Evolutionary conservation across 768 basidiomycete species (phyloP), one percentile per base, ranked within the genome.

Genomic region (Rhizopogon roseolus): DNA sequence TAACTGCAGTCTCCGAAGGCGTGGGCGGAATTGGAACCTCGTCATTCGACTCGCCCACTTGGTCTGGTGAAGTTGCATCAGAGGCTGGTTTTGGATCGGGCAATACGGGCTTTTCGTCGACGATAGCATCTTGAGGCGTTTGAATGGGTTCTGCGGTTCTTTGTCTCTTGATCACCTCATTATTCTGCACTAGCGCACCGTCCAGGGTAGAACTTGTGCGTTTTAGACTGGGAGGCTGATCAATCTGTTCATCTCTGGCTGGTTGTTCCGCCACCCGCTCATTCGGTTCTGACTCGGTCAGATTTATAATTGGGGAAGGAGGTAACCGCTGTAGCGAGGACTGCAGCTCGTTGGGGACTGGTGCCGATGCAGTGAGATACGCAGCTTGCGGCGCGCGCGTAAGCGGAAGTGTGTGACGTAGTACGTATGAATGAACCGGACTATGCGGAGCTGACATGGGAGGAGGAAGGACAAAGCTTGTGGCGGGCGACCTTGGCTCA

Each of bases 361-460:
- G 36, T 8, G 53, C 60, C 19, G 60, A 50, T 36, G 29, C 19
- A 16, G 14, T 44, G 19, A 36, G 57, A 17, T 51, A 43, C 14
- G 57, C 54, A 6, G 53, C 22, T 41, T 34, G 36, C 9, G 46
- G 50, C 0, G 43, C 3, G 41, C 34, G 45, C 25, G 27, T 16
- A 19, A 17, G 38, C 25, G 41, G 32, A 50, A 49, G 28, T n/a
- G 22, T 45, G 16, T 16, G 16, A 16, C 2, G 16, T 8, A 39
- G 29, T 14, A 39, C 54, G n/a, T 50, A 57, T 10, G 50, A 49
- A 32, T 2, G 44, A n/a, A 16, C 17, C 7, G 1, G 5, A 36
- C 36, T 36, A 19, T 10, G 13, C 2, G 32, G 46, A 19, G 46
- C 4, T 48, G 32, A 34, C 8, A 5, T 8, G 16, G 38, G 38